These are phyloP conservation scores for Phenoliferia sp. DNA, from an alignment of 1,284 basidiomycete genomes.

Conservation along the genomic window DNA sequence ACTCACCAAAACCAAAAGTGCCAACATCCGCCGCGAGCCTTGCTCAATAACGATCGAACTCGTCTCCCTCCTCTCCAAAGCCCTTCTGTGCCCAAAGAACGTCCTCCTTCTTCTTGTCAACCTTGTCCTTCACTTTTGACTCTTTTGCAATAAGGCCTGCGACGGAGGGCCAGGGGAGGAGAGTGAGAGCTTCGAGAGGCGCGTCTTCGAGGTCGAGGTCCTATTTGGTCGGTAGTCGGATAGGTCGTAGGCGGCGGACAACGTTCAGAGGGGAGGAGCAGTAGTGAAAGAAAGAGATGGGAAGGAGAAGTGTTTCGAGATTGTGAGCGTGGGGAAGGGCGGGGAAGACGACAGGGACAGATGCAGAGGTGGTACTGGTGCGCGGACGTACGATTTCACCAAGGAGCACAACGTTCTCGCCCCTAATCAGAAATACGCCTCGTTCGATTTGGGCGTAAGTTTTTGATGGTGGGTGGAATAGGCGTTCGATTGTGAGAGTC, in stretches of 20 bases:
- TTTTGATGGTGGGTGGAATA: conserved; percentile 64
- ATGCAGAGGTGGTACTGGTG: no score
- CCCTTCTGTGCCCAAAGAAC: conserved; percentile 71
- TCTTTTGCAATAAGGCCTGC: conserved; percentile 55
- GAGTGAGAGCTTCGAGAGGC: conserved; percentile 58
- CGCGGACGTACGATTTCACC: conserved; percentile 84
- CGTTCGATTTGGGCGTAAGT: conserved; percentile 76
- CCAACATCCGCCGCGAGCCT: not conserved
- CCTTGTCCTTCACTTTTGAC: conserved; percentile 54
- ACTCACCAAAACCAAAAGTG: not conserved
- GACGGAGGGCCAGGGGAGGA: conserved; percentile 64
- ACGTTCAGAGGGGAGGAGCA: conserved; percentile 12
- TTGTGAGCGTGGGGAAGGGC: not conserved
- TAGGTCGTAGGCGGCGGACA: conserved; percentile 1
- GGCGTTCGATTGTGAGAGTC: conserved; percentile 58
- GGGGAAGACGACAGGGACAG: not conserved
- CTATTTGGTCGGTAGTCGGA: conserved; percentile 47
- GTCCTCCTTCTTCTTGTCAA: conserved; percentile 56
- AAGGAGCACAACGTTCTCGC: conserved; percentile 95
- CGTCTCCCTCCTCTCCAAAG: conserved; percentile 81
- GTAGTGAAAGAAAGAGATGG: not conserved
- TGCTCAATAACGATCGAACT: conserved; percentile 75
- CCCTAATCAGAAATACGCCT: conserved; percentile 89
- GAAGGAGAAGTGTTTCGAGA: conserved; percentile 7
- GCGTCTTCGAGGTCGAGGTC: conserved; percentile 91